A percentile compares a stretch with the other conserved stretches of the same genome.
Evolutionary conservation across 352 stramenopile genomes (phyloP).

Genomic region (Stephanocyclus meneghinianus): DNA sequence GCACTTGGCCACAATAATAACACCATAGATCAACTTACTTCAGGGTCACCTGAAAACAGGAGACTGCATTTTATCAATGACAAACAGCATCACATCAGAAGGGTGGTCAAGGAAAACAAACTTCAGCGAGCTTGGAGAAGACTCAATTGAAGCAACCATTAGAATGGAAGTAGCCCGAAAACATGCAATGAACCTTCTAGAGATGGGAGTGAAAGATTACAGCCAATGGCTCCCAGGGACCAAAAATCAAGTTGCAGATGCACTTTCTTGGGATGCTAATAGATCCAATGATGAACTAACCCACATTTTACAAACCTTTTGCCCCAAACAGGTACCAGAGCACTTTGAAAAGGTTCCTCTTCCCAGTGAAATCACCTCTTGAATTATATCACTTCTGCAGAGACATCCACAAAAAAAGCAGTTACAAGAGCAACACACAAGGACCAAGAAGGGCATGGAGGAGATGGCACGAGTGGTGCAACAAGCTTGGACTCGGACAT

Average conservation of each 20-base stretch:
- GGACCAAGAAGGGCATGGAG: neutral
- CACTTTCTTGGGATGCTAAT: too few relatives aligned
- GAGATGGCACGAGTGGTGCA: too few relatives aligned
- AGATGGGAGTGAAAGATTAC: too few relatives aligned
- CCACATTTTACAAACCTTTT: neutral
- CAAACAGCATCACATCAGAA: conserved; percentile 13
- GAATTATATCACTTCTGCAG: conserved; percentile 10
- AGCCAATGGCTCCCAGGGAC: too few relatives aligned
- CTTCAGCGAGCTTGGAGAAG: neutral
- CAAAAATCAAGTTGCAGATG: too few relatives aligned
- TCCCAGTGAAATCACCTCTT: conserved; percentile 13
- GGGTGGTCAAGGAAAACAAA: conserved; percentile 25
- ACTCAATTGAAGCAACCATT: too few relatives aligned
- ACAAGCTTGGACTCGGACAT: neutral
- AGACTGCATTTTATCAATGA: conserved; percentile 13
- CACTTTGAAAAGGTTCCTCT: conserved; percentile 7
- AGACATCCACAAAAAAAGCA: neutral
- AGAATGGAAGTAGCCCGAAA: too few relatives aligned
- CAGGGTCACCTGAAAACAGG: neutral
- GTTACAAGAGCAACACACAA: neutral
- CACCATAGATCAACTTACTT: neutral
- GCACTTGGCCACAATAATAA: conserved; percentile 20
- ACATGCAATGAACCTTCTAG: too few relatives aligned
- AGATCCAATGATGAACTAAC: too few relatives aligned
- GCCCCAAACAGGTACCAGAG: conserved; percentile 2